These are phyloP conservation scores for Logfia minima DNA, from an alignment of 129 eudicot genomes.

Conservation along the genomic window DNA sequence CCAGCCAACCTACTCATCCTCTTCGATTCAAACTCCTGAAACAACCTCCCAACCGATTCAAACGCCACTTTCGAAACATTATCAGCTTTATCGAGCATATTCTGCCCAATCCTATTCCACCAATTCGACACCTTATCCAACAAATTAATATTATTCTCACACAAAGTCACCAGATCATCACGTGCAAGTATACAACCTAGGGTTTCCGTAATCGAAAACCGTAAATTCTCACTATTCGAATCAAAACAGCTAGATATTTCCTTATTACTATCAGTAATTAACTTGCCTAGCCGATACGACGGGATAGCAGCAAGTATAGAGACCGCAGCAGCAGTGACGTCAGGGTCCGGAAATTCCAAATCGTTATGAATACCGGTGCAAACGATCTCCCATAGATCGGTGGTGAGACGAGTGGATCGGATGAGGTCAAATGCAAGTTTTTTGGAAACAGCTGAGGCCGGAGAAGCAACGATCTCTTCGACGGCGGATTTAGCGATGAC, in stretches of 20 bases:
- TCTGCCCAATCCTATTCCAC: slow-evolving; percentile 88
- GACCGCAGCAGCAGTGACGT: slow-evolving; percentile 91
- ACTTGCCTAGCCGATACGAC: slow-evolving; percentile 62
- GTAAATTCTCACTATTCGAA: slow-evolving; percentile 65
- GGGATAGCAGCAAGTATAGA: slow-evolving; percentile 95
- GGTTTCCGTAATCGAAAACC: slow-evolving; percentile 90
- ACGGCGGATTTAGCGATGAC: slow-evolving; percentile 91
- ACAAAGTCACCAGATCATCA: slow-evolving; percentile 83
- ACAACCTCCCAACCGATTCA: slow-evolving; percentile 89
- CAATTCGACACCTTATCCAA: slow-evolving; percentile 79
- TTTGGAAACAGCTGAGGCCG: slow-evolving; percentile 92
- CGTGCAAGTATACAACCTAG: slow-evolving; percentile 84
- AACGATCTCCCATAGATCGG: slow-evolving; percentile 92
- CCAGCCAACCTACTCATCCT: slow-evolving; percentile 94
- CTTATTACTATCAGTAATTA: slow-evolving; percentile 62
- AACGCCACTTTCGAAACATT: slow-evolving; percentile 78
- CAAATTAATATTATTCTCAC: slow-evolving; percentile 78
- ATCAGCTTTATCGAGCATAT: slow-evolving; percentile 85
- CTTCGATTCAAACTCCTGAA: slow-evolving; percentile 91
- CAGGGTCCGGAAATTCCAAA: slow-evolving; percentile 92
- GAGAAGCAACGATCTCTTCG: slow-evolving; percentile 95
- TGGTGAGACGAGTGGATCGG: slow-evolving; percentile 89
- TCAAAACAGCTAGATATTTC: slow-evolving; percentile 77
- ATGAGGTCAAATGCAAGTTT: slow-evolving; percentile 93
- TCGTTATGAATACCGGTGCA: slow-evolving; percentile 73